Evolutionary conservation across 164 flowering plant species (phyloP), one percentile per base, ranked within the genome.

Genomic region (Cinnamomum micranthum): DNA sequence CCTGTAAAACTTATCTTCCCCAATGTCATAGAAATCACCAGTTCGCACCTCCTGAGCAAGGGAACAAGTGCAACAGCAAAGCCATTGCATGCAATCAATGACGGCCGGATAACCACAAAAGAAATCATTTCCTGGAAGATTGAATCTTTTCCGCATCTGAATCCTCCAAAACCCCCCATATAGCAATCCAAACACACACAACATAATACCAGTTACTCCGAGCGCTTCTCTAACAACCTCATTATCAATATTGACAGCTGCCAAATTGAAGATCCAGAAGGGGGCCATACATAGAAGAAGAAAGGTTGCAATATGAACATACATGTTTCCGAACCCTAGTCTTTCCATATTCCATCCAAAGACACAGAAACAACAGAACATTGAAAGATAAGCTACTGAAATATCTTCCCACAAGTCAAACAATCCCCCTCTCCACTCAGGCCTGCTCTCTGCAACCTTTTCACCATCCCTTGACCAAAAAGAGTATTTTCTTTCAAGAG

Each of bases 341-440:
- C 98, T 89, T 81, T 93, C 97, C 98, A 93, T 93, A 69, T 95
- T 95, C 99, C 98, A 95, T 28, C 99, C 99, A 71, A 95, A 93
- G n/a, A 93, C 91, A 84, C 97, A 95, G 79, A 86, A 93, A 67
- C 85, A 81, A 77, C 98, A 95, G 77, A 95, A 93, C 2, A 95
- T 81, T 0, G 98, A 89, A 41, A 92, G 91, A 78, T 88, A 92
- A 2, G 99, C 94, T 25, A 87, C 58, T 69, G 90, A 85, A 52
- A 91, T 88, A 77, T 93, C 96, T 47, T 95, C 89, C 97, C 98
- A 92, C 22, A 93, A 74, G 70, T 95, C 97, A 76, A 91, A 80
- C 66, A 93, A 70, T 20, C 99, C 91, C 20, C 98, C 99, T 50
- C 85, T 86, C 99, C 99, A 95, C 28, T 74, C 51, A 4, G 97